Base-by-base conservation (phyloP, 2,329 filamentous ascomycete species). In the Pseudogymnoascus verrucosus region DNA sequence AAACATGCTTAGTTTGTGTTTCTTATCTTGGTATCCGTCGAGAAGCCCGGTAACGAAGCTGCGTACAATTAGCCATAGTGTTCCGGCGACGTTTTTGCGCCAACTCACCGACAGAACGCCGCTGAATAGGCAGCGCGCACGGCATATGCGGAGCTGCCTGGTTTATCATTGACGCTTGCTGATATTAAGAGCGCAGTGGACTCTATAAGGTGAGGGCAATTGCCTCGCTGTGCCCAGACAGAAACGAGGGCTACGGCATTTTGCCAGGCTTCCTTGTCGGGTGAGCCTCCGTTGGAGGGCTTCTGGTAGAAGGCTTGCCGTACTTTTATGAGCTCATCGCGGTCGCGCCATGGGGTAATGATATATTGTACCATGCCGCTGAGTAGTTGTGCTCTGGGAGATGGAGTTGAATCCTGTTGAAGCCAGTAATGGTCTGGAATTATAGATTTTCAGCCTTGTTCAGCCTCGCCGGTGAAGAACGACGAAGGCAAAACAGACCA, bases 11-110 rank as follows among this genome's bases (percentile, higher is more conserved):
- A 82, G 82, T 78, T 85, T 90, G 74, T 78, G 82, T 12, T 79
- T 82, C 73, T 84, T 86, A 75, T 86, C 83, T 74, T 88, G 87
- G 69, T 89, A 86, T 59, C 87, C 84, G 74, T 95, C 90, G 59
- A 91, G 80, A 64, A 93, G 83, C 42, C 90, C 90, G 0, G 90
- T 95, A 21, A 93, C 88, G 74, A 95, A 95, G 67, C 87, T 89
- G 59, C 59, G 36, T 4, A n/a, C 34, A 8, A 26, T 42, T 61
- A 61, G 59, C 59, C 7, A 36, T 26, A 14, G 34, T 28, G 36
- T 40, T 28, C 11, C 36, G 59, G 28, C 5, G 5, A 28, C 2
- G 19, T 26, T 12, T 12, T 34, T 11, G 51, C 28, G 51, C 28
- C 51, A 64, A 79, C 82, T 72, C 77, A 89, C 86, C 88, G 83